These are phyloP conservation scores for Pestalotiopsis sp. DNA, from an alignment of 2,329 filamentous ascomycete species.

Conservation along the genomic window DNA sequence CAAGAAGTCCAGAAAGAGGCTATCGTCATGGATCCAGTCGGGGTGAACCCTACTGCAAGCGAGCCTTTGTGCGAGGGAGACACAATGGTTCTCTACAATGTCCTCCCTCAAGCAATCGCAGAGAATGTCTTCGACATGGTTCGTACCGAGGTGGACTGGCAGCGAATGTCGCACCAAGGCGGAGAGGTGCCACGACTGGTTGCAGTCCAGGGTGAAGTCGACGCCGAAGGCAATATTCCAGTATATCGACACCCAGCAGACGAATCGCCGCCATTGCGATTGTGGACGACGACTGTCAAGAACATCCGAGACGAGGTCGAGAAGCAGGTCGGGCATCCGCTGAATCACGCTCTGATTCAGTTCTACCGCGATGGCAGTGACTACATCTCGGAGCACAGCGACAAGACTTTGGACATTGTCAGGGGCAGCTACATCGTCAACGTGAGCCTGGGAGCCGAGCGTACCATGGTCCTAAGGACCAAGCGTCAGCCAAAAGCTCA, in stretches of 20 bases:
- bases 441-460: constrained; percentile 87
- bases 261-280: constrained; percentile 75
- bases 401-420: constrained; percentile 93
- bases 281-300: constrained; percentile 76
- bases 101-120: constrained; percentile 63
- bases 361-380: constrained; percentile 88
- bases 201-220: constrained; percentile 79
- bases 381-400: constrained; percentile 94
- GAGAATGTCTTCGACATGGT: constrained; percentile 70
- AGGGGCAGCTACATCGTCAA: constrained; percentile 85
- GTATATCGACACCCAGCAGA: constrained; percentile 96
- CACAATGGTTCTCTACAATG: constrained; percentile 71
- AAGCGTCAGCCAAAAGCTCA: constrained; percentile 58
- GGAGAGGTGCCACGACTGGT: constrained; percentile 91
- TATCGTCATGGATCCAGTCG: not conserved
- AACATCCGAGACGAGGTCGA: constrained; percentile 72
- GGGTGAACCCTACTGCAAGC: constrained; percentile 26
- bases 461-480: constrained; percentile 86
- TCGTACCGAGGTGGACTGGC: constrained; percentile 79
- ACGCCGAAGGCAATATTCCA: constrained; percentile 73
- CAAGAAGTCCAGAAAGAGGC: not conserved
- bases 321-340: constrained; percentile 70
- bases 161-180: constrained; percentile 89
- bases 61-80: constrained; percentile 78
- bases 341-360: constrained; percentile 94